phyloP scores from a whole-genome alignment of 805 yeast genomes.

The Metschnikowia aberdeeniae region DNA sequence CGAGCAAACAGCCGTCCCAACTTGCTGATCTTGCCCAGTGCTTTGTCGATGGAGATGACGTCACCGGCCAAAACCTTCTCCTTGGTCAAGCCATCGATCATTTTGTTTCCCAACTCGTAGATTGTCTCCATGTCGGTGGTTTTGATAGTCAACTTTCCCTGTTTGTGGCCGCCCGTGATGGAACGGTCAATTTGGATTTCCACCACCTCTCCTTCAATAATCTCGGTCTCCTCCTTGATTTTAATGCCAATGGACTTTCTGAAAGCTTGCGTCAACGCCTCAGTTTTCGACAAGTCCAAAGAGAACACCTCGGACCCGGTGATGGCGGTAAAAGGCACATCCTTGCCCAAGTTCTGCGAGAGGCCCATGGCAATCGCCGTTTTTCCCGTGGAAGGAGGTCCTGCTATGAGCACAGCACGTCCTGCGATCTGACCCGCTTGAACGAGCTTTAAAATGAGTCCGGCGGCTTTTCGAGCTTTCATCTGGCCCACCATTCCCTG shows the following conservation, averaged over 20 bases:
- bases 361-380: conserved; percentile 97
- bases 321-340: conserved; percentile 92
- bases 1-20: conserved; percentile 94
- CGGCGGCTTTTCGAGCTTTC: conserved; percentile 95
- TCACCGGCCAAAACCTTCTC: conserved; percentile 98
- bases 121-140: conserved; percentile 99
- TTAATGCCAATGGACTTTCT: conserved; percentile 93
- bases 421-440: conserved; percentile 96
- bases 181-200: conserved; percentile 93
- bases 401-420: conserved; percentile 90
- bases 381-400: conserved; percentile 98
- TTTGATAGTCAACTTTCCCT: conserved; percentile 94
- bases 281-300: conserved; percentile 90
- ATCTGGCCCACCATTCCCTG: conserved; percentile 98
- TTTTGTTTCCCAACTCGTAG: conserved; percentile 89
- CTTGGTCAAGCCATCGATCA: conserved; percentile 90
- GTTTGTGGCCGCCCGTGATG: conserved; percentile 95
- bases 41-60: conserved; percentile 91
- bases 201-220: conserved; percentile 98
- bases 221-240: conserved; percentile 94
- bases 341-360: conserved; percentile 65
- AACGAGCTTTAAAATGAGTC: conserved; percentile 87
- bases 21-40: conserved; percentile 89
- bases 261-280: conserved; percentile 93
- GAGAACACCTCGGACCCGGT: conserved; percentile 94